A percentile compares a stretch with the other conserved stretches of the same genome.
Evolutionary conservation across 371 early-diverging fungal species (phyloP).

Genomic region (Capniomyces stellatus): DNA sequence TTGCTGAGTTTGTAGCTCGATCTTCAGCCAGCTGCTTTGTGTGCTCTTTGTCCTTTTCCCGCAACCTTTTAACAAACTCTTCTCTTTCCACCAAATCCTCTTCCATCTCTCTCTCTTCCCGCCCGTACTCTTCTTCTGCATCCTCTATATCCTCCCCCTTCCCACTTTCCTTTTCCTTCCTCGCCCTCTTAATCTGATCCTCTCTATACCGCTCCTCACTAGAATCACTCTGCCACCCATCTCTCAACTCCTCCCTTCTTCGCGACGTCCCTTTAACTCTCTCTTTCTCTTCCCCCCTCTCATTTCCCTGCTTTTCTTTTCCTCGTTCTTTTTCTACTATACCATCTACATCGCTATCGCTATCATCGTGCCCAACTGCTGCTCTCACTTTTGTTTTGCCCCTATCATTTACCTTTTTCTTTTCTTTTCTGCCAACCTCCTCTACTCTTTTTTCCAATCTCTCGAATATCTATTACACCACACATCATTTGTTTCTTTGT

Average conservation of each 20-base stretch:
- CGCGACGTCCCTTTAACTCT: slow-evolving; percentile 12
- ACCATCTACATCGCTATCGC: slow-evolving; percentile 9
- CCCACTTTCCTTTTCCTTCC: slow-evolving; percentile 3
- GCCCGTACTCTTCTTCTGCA: slow-evolving; percentile 26
- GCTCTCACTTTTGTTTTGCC: not conserved
- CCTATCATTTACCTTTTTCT: not conserved
- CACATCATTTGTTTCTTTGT: too few species aligned
- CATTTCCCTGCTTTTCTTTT: too few species aligned
- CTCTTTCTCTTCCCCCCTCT: slow-evolving; percentile 13
- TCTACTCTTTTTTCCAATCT: too few species aligned
- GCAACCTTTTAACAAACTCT: slow-evolving; percentile 67
- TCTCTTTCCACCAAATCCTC: slow-evolving; percentile 57
- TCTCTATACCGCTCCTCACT: slow-evolving; percentile 24
- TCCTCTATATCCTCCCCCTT: slow-evolving; percentile 23
- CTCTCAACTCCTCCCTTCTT: slow-evolving; percentile 32
- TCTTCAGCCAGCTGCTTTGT: slow-evolving; percentile 55
- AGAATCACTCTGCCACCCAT: slow-evolving; percentile 34
- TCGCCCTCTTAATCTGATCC: slow-evolving; percentile 23
- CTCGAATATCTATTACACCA: too few species aligned
- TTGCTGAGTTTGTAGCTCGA: slow-evolving; percentile 47
- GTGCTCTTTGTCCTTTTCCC: slow-evolving; percentile 61
- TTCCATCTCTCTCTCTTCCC: slow-evolving; percentile 36
- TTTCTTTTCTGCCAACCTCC: too few species aligned
- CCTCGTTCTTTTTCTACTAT: slow-evolving; percentile 12
- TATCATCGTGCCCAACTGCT: not conserved